Evolutionary conservation across 208 protist species (phyloP), one percentile per base, ranked within the genome.

Genomic region (Acanthamoeba healyi): DNA sequence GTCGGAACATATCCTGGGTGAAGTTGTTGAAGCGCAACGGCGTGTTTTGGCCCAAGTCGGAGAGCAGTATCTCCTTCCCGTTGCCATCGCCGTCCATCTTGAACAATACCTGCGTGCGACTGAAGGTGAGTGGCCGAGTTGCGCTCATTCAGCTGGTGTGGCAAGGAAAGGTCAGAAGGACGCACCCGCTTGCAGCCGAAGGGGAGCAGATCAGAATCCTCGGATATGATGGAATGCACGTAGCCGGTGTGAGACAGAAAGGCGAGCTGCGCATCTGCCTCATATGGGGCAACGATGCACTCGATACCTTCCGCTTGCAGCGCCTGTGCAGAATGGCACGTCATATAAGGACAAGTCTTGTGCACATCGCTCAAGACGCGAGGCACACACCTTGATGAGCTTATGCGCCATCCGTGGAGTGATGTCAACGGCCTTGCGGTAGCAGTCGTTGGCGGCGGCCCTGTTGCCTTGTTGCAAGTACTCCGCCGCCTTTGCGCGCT

Each of bases 231-330:
- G 0, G 98, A 98, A 36, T 98, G 93, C 2, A 99, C 98, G 95
- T 98, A 97, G 15, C 98, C 97, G 29, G 97, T 97, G 19, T 95
- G 94, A 61, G 96, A 97, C 5, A 99, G 96, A 94, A 98, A 99
- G 10, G 99, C 98, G 14, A 99, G 93, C 97, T 99, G 99, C 2
- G 99, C 99, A 96, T 99, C 99, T 0, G 99, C 99, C 98, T 99
- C 99, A 95, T 99, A 99, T 7, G 99, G 99, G n/a, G 99, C 98
- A 5, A 99, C 99, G 19, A 99, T 96, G 94, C 98, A 99, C 88
- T 97, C 95, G 12, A 99, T 56, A 32, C 86, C 88, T 34, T 95
- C 46, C 49, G 92, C 51, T 63, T 93, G 34, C 0, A 96, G 88
- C 34, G 56, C 58, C 95, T 97, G n/a, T n/a, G 88, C 9, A 24